These are phyloP conservation scores for Lecanicillium sp. DNA, from an alignment of 2,329 filamentous ascomycete genomes.

Conservation along the genomic window DNA sequence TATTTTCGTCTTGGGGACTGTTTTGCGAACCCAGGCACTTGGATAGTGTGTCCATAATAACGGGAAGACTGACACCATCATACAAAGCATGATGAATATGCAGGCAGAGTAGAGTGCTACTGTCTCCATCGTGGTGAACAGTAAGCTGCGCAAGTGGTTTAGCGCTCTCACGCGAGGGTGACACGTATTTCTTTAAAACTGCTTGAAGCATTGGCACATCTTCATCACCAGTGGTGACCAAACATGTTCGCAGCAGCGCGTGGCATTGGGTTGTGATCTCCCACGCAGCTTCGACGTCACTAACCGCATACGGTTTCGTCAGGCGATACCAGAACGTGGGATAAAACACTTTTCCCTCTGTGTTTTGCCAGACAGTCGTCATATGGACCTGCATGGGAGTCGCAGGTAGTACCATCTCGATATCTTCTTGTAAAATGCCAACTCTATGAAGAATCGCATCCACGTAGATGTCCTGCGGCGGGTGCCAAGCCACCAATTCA, in stretches of 20 bases:
- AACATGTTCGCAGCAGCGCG: conserved; percentile 61
- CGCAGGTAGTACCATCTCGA: conserved; percentile 57
- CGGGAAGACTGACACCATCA: conserved; percentile 70
- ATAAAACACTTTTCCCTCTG: conserved; percentile 61
- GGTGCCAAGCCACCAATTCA: conserved; percentile 13
- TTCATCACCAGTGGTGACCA: conserved; percentile 43
- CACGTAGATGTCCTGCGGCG: conserved; percentile 30
- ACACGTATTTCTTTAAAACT: conserved; percentile 29
- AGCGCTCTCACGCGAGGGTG: background rate
- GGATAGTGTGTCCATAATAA: conserved; percentile 42
- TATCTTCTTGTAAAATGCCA: conserved; percentile 32
- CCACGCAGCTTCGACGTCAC: conserved; percentile 54
- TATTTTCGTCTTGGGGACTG: too few relatives aligned
- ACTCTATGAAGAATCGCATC: conserved; percentile 27
- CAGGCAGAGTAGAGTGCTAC: conserved; percentile 35
- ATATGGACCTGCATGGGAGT: conserved; percentile 76
- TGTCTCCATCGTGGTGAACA: conserved; percentile 9
- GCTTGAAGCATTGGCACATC: conserved; percentile 56
- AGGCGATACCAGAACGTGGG: conserved; percentile 61
- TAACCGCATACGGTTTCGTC: conserved; percentile 25
- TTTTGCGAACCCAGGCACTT: conserved; percentile 12
- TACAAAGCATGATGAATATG: conserved; percentile 82
- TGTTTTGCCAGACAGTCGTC: conserved; percentile 67
- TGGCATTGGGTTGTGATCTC: conserved; percentile 41
- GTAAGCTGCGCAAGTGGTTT: conserved; percentile 18